Conservation (phyloP, 2,329 filamentous ascomycete species). For the Ophiostoma triangulosporum region DNA sequence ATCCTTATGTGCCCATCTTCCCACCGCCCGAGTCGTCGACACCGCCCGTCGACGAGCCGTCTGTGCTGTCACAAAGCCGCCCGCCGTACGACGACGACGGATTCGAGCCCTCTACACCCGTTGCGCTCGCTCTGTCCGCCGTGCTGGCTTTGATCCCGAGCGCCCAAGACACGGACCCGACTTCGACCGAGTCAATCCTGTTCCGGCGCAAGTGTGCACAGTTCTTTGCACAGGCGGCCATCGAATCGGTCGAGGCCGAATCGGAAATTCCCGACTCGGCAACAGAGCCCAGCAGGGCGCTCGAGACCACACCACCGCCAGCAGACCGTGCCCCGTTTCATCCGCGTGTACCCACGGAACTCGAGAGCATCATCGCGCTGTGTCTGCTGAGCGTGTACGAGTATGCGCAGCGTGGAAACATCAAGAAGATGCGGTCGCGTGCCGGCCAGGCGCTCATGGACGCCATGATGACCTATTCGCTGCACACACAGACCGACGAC, state of each 20-base stretch:
- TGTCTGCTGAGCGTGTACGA: conserved; percentile 37
- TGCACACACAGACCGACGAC: conserved; percentile 27
- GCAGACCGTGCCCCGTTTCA: conserved; percentile 28
- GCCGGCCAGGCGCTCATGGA: conserved; percentile 33
- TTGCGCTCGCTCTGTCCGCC: conserved; percentile 33
- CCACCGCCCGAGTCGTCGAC: conserved; percentile 25
- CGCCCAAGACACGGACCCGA: conserved; percentile 24
- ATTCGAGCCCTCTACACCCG: conserved; percentile 28
- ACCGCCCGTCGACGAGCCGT: conserved; percentile 20
- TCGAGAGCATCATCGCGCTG: conserved; percentile 34
- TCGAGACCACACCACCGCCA: conserved; percentile 19
- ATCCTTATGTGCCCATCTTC: conserved; percentile 35
- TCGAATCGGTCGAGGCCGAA: conserved; percentile 35
- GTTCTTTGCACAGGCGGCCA: conserved; percentile 31
- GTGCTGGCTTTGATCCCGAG: conserved; percentile 34
- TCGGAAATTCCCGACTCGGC: conserved; percentile 32
- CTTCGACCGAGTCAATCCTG: conserved; percentile 25
- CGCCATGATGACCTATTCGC: conserved; percentile 31
- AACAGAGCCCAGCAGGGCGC: conserved; percentile 29
- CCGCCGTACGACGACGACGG: conserved; percentile 20
- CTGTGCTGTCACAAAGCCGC: conserved; percentile 23
- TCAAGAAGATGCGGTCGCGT: conserved; percentile 36
- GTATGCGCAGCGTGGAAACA: conserved; percentile 38
- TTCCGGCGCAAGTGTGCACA: conserved; percentile 35
- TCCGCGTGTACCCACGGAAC: conserved; percentile 27